These are phyloP conservation scores for Aspergillus ochraceoroseus DNA, from an alignment of 2,329 filamentous ascomycete genomes.

Conservation along the genomic window DNA sequence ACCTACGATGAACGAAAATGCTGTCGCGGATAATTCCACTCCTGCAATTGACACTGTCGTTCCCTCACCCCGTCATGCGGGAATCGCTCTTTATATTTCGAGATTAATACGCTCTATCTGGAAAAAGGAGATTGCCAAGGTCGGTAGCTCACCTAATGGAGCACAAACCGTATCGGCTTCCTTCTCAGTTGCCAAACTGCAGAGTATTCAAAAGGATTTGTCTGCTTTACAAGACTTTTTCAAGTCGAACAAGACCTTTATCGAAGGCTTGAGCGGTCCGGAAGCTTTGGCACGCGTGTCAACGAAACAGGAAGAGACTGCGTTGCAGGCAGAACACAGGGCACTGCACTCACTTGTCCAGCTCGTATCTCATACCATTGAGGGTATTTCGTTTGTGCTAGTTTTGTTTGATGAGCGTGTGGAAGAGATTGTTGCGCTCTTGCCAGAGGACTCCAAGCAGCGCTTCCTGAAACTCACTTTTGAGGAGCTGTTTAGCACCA, in stretches of 20 bases:
- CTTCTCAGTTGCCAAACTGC: conserved; percentile 63
- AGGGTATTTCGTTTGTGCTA: conserved; percentile 92
- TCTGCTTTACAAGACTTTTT: conserved; percentile 77
- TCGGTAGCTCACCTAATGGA: conserved; percentile 53
- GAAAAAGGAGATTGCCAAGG: conserved; percentile 68
- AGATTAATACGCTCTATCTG: conserved; percentile 85
- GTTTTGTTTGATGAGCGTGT: conserved; percentile 93
- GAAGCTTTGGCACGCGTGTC: conserved; percentile 72
- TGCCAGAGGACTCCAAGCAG: conserved; percentile 65
- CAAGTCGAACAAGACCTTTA: conserved; percentile 79
- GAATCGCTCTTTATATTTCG: conserved; percentile 79
- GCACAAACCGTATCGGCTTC: conserved; percentile 62
- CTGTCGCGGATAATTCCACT: conserved; percentile 54
- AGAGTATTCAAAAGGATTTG: conserved; percentile 72
- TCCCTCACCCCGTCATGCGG: conserved; percentile 84
- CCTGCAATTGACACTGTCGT: conserved; percentile 75
- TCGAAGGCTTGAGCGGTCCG: conserved; percentile 88
- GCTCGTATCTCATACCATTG: conserved; percentile 83
- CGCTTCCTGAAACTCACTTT: conserved; percentile 75
- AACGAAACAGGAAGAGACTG: conserved; percentile 84
- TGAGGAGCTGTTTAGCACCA: conserved; percentile 76
- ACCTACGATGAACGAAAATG: conserved; percentile 75
- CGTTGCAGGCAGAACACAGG: conserved; percentile 88
- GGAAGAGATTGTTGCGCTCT: conserved; percentile 73
- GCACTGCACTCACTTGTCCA: conserved; percentile 80